Evolutionary conservation across 192 early-diverging fungal species (phyloP), one percentile per base, ranked within the genome.

Genomic region (Coemansia sp.): DNA sequence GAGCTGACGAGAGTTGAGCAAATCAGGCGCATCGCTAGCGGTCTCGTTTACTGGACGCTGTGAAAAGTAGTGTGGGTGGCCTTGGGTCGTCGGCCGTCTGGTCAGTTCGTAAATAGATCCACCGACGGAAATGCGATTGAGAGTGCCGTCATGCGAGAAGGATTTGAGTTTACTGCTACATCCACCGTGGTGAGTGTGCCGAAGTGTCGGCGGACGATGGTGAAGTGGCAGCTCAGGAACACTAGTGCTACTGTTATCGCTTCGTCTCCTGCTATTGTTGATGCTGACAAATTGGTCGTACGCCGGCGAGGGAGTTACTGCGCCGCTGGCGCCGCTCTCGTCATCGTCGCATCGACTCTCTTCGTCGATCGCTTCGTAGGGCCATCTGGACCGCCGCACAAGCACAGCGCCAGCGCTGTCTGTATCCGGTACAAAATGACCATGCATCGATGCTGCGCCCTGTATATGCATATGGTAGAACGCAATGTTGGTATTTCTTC

Each of bases 1-100:
- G 36, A 83, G 66, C 64, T 78, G 80, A 22, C 80, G 68, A 42
- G 80, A 83, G 64, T 83, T 83, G 18, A 83, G 62, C 66, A 83
- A 13, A 31, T 83, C 80, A 0, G 80, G 80, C 4, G 80, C 75
- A 34, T 78, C 70, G 2, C 5, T 33, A 34, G 57, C 31, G 57
- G 12, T 18, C 15, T 60, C 57, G 16, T 60, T 60, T 7, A 18
- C 8, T 8, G 13, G 31, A 0, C 57, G 57, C 31, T 60, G 57
- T n/a, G 31, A 60, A 31, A 36, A 60, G 57, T 60, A 60, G 13
- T 36, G 29, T 10, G 52, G 10, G 12, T 49, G 33, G 20, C 63
- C 70, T 7, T 77, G 66, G 5, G 62, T 70, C 12, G 63, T 78
- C 27, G 62, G 65, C 10, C 62, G 76, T 3, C 65, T 62, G 2